These are phyloP conservation scores for Skeletonema menzelii DNA, from an alignment of 108 stramenopile genomes.

Conservation along the genomic window DNA sequence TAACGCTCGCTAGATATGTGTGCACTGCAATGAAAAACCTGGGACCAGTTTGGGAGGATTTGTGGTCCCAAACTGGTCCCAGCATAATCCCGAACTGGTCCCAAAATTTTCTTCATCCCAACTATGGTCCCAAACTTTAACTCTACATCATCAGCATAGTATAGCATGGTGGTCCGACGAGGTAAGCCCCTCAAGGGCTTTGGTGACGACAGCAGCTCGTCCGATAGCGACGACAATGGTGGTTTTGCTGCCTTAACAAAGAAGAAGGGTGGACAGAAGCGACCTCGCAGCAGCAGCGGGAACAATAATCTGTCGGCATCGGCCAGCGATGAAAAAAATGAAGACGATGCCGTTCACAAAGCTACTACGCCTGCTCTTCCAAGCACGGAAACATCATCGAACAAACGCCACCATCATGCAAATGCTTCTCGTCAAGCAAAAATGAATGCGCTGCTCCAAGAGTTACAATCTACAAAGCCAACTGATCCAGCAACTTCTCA, in stretches of 20 bases:
- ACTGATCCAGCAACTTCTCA: constrained; percentile 12
- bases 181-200: constrained; percentile 34
- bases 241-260: constrained; percentile 33
- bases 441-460: constrained; percentile 80
- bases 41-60: too few species aligned
- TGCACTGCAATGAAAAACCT: too few species aligned
- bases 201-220: constrained; percentile 18
- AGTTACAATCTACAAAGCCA: constrained; percentile 61
- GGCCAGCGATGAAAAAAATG: not conserved
- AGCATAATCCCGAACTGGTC: too few species aligned
- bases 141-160: too few species aligned
- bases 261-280: constrained; percentile 9
- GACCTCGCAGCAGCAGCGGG: not conserved
- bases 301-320: not conserved
- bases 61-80: too few species aligned
- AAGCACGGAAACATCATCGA: constrained; percentile 16
- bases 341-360: not conserved
- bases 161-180: constrained; percentile 4
- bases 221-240: constrained; percentile 33
- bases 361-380: not conserved
- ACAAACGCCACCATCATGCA: constrained; percentile 47
- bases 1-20: too few species aligned
- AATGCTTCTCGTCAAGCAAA: constrained; percentile 59
- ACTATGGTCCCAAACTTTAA: too few species aligned
- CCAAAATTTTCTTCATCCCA: too few species aligned